Base-by-base conservation (phyloP, 2,329 filamentous ascomycete genomes). In the Sordariomycetes sp. region DNA sequence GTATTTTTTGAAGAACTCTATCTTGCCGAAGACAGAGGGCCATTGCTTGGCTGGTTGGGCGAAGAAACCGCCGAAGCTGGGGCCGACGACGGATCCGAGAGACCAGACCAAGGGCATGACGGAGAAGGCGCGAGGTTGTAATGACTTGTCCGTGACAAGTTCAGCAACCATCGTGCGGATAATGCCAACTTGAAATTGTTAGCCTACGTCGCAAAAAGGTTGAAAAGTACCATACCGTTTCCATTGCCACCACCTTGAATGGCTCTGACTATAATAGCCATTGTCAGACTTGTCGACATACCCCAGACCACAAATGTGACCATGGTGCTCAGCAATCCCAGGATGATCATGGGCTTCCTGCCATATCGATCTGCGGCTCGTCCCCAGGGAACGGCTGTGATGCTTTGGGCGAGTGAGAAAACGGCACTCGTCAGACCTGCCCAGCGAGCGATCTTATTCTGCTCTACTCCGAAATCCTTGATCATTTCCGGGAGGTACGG, bases 51-150 rank as follows among this genome's bases (percentile, higher is more conserved):
- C 77, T 0, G 90, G 90, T 38, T 86, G 80, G 8, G 87, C 86
- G 39, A 96, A 75, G 40, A 86, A 79, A 5, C 90, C 90, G 19
- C 90, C 90, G 48, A 96, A 82, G 4, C 78, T 80, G 2, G 90
- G 90, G 0, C 90, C 90, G 45, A 94, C 83, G 24, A 94, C 86
- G 23, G 79, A 83, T 1, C 90, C 90, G 34, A 95, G 64, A 9
- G 80, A 87, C 82, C 86, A 96, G 21, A 75, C 84, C 12, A 96
- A 61, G 4, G 90, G 90, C 88, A 96, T 95, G 30, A 96, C 68
- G 42, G 82, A 87, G 56, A 96, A 96, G 0, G 92, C 92, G 34
- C 78, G 69, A 0, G 90, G 88, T 50, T 95, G 90, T 6, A 94
- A 66, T 50, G 87, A 82, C 53, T 74, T 86, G 54, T 92, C 79